A percentile compares a stretch with the other conserved stretches of the same genome.
Conservation (phyloP, 2,329 filamentous ascomycete species). For the Coleophoma eucalyptorum region DNA sequence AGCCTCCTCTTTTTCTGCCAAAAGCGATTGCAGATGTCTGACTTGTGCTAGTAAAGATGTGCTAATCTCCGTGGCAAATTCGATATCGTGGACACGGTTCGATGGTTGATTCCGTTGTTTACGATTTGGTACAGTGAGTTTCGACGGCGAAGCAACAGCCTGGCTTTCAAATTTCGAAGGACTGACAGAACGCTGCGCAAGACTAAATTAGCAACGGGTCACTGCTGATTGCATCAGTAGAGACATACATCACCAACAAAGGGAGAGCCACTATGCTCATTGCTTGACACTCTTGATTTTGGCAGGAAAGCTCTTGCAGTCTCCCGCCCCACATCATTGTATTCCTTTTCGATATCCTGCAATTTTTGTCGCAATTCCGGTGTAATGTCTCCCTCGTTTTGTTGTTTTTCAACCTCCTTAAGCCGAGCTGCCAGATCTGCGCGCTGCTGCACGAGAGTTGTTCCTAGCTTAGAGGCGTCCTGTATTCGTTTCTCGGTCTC, state of each 20-base stretch:
- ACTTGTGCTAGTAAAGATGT: constrained; percentile 93
- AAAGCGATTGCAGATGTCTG: constrained; percentile 78
- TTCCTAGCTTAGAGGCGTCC: constrained; percentile 86
- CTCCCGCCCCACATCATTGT: constrained; percentile 88
- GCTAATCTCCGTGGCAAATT: constrained; percentile 97
- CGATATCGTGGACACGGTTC: constrained; percentile 89
- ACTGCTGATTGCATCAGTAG: background rate
- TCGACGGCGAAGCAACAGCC: constrained; percentile 81
- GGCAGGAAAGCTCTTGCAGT: constrained; percentile 84
- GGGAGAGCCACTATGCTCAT: constrained; percentile 47
- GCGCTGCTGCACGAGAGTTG: constrained; percentile 81
- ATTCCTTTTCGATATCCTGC: constrained; percentile 86
- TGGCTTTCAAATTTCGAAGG: constrained; percentile 80
- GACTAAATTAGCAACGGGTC: background rate
- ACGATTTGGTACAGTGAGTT: constrained; percentile 80
- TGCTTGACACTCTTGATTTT: constrained; percentile 76
- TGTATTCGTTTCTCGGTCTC: constrained; percentile 91
- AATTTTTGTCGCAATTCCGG: constrained; percentile 81
- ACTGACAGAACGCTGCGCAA: constrained; percentile 60
- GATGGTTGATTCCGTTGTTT: constrained; percentile 87
- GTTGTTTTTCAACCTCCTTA: constrained; percentile 76
- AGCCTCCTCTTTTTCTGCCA: constrained; percentile 84
- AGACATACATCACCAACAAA: constrained; percentile 33
- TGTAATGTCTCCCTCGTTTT: constrained; percentile 73
- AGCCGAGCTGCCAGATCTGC: constrained; percentile 78